Evolutionary conservation across 2,329 filamentous ascomycete genomes (phyloP), one percentile per base, ranked within the genome.

Genomic region (Amphichorda felina): DNA sequence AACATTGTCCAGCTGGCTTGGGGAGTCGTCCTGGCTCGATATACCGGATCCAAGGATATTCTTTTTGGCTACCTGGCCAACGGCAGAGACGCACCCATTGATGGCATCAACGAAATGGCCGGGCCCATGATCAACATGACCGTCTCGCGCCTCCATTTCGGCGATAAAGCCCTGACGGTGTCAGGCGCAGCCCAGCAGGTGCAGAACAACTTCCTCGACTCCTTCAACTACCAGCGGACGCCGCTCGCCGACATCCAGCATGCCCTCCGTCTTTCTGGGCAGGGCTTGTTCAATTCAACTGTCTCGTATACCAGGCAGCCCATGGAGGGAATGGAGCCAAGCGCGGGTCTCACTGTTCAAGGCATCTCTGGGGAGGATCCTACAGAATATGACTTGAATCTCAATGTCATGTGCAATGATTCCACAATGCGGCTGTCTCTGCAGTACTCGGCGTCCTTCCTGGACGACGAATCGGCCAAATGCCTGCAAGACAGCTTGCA

Each of bases 41-140:
- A 69, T 41, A 68, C 68, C 2, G 60, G 60, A 0, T 50, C 54
- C 1, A 52, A 55, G 3, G 62, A 69, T 28, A 59, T 72, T 0
- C 67, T 63, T 21, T 75, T 74, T 40, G 71, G 70, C 2, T 68
- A 72, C 37, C 59, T 72, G 0, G 49, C 68, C 4, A 68, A 67
- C 0, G 71, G 71, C 2, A 57, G 72, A 11, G 70, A 75, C 40
- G 57, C 64, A 4, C 60, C 66, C 1, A 53, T 75, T 1, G 50
- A 57, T 3, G 59, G 61, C 1, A 63, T 73, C 9, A 56, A 64
- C 3, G 54, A 63, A 3, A 61, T 68, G 2, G 59, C 68, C 9
- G 71, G 72, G 0, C 57, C 61, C 8, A 67, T 72, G 33, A 66
- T 74, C 39, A 72, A 70, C 36, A 71, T 73, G 61, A 56, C 75